Evolutionary conservation across 1,284 basidiomycete species (phyloP).

Genomic region (Paramarasmius palmivorus): DNA sequence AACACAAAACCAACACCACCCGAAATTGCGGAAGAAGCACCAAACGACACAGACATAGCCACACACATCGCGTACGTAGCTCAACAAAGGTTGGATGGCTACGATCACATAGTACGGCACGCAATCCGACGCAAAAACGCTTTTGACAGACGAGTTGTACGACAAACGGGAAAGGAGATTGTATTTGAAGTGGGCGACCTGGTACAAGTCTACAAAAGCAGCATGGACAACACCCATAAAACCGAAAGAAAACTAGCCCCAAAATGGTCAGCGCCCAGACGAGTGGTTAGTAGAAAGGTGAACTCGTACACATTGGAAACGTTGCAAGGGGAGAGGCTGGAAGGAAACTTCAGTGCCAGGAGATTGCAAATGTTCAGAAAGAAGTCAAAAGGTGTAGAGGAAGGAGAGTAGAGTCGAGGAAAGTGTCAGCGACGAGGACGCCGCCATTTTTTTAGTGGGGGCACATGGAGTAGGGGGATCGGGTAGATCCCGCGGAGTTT

Average conservation of each 20-base stretch:
- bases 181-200: constrained; percentile 26
- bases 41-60: constrained; percentile 1
- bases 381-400: constrained; percentile 14
- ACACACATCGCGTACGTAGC: constrained; percentile 22
- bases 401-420: not conserved
- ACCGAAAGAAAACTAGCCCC: constrained; percentile 25
- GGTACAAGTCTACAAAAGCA: constrained; percentile 29
- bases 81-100: constrained; percentile 25
- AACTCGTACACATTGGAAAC: constrained; percentile 23
- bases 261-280: constrained; percentile 23
- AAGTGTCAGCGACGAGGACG: constrained; percentile 1
- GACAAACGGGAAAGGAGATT: constrained; percentile 18
- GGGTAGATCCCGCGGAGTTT: no score
- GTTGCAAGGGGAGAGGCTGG: constrained; percentile 13
- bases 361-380: constrained; percentile 16
- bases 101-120: constrained; percentile 18
- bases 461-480: constrained; percentile 12
- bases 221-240: constrained; percentile 28
- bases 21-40: not conserved
- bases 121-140: constrained; percentile 21
- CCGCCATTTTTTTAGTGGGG: constrained; percentile 10
- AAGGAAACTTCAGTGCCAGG: constrained; percentile 15
- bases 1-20: constrained; percentile 20
- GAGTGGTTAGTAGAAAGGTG: constrained; percentile 12
- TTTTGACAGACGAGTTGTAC: constrained; percentile 25